Conservation (phyloP, 768 basidiomycete species). For the Symmetrospora coprosmae region DNA sequence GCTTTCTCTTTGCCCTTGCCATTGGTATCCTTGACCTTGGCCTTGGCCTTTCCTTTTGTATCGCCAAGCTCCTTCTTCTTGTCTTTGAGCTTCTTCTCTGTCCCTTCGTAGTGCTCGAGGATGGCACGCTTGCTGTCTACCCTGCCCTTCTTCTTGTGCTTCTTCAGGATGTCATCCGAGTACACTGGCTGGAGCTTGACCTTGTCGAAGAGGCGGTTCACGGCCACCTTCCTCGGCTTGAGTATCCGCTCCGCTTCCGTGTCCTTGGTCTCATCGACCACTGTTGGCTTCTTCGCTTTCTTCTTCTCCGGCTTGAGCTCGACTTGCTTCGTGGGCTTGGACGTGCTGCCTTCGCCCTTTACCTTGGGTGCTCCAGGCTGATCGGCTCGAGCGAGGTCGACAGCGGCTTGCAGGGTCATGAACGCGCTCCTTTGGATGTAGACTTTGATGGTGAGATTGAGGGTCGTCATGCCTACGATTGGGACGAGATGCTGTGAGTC, state of each 20-base stretch:
- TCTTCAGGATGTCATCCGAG: background rate
- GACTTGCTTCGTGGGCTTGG: background rate
- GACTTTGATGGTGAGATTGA: background rate
- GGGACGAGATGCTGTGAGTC: no score
- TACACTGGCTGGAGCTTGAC: background rate
- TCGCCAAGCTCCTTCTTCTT: background rate
- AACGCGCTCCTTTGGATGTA: slow-evolving; percentile 3
- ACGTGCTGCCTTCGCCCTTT: no score
- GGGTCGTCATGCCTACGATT: background rate
- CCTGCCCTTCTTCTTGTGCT: background rate
- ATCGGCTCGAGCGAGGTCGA: background rate
- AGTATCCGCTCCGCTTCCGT: background rate
- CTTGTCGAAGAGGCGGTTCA: background rate
- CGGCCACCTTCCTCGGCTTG: background rate
- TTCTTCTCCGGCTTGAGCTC: background rate
- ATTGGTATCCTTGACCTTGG: background rate
- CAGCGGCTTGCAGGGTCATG: background rate
- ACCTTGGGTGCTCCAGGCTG: no score
- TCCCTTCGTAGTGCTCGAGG: background rate
- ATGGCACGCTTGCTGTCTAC: background rate
- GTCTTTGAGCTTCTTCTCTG: background rate
- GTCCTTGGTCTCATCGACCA: slow-evolving; percentile 8
- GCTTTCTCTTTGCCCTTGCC: background rate
- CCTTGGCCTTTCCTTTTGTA: background rate
- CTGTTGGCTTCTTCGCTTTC: background rate